Evolutionary conservation across 2,329 filamentous ascomycete species (phyloP), one percentile per base, ranked within the genome.

Genomic region (Endocalyx cinctus): DNA sequence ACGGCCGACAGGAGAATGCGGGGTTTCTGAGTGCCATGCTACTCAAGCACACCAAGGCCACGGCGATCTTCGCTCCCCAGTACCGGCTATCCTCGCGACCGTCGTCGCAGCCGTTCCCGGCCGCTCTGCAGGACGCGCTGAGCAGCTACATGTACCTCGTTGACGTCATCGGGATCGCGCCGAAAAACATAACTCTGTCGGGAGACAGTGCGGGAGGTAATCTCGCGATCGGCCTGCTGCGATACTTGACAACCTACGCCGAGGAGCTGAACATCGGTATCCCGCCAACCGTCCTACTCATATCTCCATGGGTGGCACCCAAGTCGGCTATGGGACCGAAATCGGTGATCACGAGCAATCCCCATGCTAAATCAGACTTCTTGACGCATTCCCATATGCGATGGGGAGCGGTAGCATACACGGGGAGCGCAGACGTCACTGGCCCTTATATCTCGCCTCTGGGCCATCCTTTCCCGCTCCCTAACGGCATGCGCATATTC

Each of bases 151-250:
- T 59, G 4, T 63, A 69, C 42, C 56, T 69, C 1, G 33, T 68
- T 20, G 46, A 58, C 20, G 52, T 54, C 3, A 52, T 66, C 13
- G 42, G 50, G 1, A 59, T 70, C 31, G 46, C 59, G 0, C 38
- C 66, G 0, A 30, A 39, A 3, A 50, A 60, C 17, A 66, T 72
- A 32, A 49, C 64, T 0, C 18, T 72, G 0, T 60, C 58, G 0
- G 68, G 68, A 6, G 68, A 72, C 47, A 64, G 59, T 10, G 67
- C 67, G 0, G 67, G 68, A 29, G 67, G 51, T 5, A 69, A 70
- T 38, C 43, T 64, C 6, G 52, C 50, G 3, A 54, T 69, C 10
- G 51, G 59, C 0, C 45, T 72, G 3, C 48, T 70, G n/a, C 51
- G 20, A 8, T 23, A 23, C 20, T 8, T 23, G 8, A n/a, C 8